Evolutionary conservation across 139 green algal genomes (phyloP).

Genomic region (Chlorella sp.): DNA sequence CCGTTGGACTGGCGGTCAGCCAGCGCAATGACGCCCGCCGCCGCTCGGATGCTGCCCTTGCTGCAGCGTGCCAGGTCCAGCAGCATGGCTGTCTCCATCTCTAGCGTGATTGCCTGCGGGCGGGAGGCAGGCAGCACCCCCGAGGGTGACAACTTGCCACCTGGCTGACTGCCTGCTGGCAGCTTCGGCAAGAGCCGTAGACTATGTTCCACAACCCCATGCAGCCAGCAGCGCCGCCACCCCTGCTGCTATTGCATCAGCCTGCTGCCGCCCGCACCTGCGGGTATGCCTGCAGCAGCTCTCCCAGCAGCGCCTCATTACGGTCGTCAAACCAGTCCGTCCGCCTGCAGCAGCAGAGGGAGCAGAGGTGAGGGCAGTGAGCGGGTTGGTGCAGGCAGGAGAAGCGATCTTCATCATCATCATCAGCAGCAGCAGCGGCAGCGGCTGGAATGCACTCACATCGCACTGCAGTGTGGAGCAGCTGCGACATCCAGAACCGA

Average conservation of each 20-base stretch:
- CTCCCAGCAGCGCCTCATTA: conserved; percentile 65
- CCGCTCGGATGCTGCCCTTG: conserved; percentile 58
- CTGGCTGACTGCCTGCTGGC: too few relatives aligned
- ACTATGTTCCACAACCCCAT: too few relatives aligned
- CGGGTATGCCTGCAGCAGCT: conserved; percentile 42
- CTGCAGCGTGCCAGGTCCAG: conserved; percentile 75
- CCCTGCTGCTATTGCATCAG: too few relatives aligned
- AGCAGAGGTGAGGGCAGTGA: too few relatives aligned
- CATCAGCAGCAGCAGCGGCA: background rate
- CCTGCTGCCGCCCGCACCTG: too few relatives aligned
- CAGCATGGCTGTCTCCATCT: conserved; percentile 89
- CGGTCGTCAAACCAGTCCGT: conserved; percentile 61
- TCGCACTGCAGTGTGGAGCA: background rate
- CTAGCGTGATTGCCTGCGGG: conserved; percentile 53
- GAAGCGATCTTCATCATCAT: too few relatives aligned
- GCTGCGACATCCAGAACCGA: background rate
- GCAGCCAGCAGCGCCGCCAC: too few relatives aligned
- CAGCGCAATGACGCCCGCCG: conserved; percentile 70
- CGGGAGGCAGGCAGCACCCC: too few relatives aligned
- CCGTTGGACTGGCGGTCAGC: conserved; percentile 73
- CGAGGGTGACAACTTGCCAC: too few relatives aligned
- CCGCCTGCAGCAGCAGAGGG: background rate
- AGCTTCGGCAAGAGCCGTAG: too few relatives aligned
- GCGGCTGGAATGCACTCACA: too few relatives aligned
- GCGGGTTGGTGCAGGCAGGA: too few relatives aligned